Evolutionary conservation across 768 basidiomycete genomes (phyloP).

Genomic region (Serpula lacrymans): DNA sequence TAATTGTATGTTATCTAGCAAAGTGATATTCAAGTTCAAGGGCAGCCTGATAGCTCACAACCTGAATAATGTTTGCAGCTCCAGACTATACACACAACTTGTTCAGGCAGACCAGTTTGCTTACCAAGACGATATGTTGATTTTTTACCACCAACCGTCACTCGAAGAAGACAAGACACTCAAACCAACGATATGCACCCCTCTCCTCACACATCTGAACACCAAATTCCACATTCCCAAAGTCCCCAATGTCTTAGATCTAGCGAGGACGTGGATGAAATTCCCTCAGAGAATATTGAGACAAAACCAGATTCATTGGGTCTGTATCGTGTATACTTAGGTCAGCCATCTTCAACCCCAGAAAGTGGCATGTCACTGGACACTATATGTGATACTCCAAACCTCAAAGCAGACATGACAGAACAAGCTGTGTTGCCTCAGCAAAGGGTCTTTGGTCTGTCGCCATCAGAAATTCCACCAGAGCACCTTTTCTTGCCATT

Average conservation of each 20-base stretch:
- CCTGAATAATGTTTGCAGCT: too few relatives aligned
- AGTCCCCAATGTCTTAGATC: not conserved
- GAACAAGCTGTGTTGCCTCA: not conserved
- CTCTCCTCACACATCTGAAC: too few relatives aligned
- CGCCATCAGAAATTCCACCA: not conserved
- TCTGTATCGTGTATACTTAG: constrained; percentile 17
- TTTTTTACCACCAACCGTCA: not conserved
- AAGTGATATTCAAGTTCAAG: too few relatives aligned
- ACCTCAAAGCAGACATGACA: not conserved
- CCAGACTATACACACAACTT: too few relatives aligned
- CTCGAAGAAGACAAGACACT: not conserved
- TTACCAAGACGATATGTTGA: not conserved
- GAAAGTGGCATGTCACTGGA: constrained; percentile 12
- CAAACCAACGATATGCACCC: too few relatives aligned
- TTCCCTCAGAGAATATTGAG: not conserved
- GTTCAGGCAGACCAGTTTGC: too few relatives aligned
- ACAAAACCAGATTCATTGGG: constrained; percentile 18
- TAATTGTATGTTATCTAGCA: too few relatives aligned
- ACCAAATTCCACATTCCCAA: not conserved
- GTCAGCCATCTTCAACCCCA: constrained; percentile 14
- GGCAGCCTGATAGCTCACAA: too few relatives aligned
- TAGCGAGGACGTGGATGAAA: not conserved
- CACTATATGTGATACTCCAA: constrained; percentile 12
- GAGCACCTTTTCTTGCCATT: constrained; percentile 12
- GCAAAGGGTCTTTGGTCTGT: not conserved